phyloP scores from a whole-genome alignment of 2,329 filamentous ascomycete genomes.

The Tolypocladium capitatum region DNA sequence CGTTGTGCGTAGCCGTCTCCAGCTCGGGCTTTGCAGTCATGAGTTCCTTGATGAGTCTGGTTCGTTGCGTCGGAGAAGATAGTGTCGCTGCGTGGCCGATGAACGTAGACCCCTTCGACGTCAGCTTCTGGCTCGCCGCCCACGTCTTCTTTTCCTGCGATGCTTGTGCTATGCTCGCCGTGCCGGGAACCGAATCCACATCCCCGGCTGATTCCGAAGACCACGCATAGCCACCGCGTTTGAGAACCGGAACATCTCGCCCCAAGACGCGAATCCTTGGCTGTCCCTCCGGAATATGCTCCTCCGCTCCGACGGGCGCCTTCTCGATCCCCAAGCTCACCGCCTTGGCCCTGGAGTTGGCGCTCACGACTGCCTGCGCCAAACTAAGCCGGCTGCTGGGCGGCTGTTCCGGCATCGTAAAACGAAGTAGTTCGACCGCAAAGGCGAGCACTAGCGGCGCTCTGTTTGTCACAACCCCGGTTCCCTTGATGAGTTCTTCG shows the following conservation, averaged over 20 bases:
- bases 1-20: constrained; percentile 44
- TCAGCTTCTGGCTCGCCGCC: constrained; percentile 37
- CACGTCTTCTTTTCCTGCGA: constrained; percentile 24
- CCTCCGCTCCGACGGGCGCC: constrained; percentile 50
- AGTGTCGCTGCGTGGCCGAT: constrained; percentile 34
- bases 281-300: constrained; percentile 63
- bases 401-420: constrained; percentile 78
- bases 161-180: constrained; percentile 7
- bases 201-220: constrained; percentile 4
- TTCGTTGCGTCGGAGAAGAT: constrained; percentile 26
- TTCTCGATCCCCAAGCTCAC: constrained; percentile 59
- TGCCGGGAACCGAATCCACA: neutral
- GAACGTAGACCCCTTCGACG: constrained; percentile 42
- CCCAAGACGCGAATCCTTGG: constrained; percentile 61
- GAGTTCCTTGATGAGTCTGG: constrained; percentile 31
- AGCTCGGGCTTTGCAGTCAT: constrained; percentile 35
- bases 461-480: constrained; percentile 58
- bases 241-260: constrained; percentile 60
- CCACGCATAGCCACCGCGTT: constrained; percentile 57
- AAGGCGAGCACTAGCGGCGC: constrained; percentile 76
- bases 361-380: constrained; percentile 71
- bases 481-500: constrained; percentile 44
- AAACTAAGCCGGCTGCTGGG: constrained; percentile 72
- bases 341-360: constrained; percentile 67
- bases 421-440: constrained; percentile 56